Percentiles rank a stretch among this genome's conserved stretches.
phyloP scores from a whole-genome alignment of 164 flowering plant species.

The Tetracentron sinense region DNA sequence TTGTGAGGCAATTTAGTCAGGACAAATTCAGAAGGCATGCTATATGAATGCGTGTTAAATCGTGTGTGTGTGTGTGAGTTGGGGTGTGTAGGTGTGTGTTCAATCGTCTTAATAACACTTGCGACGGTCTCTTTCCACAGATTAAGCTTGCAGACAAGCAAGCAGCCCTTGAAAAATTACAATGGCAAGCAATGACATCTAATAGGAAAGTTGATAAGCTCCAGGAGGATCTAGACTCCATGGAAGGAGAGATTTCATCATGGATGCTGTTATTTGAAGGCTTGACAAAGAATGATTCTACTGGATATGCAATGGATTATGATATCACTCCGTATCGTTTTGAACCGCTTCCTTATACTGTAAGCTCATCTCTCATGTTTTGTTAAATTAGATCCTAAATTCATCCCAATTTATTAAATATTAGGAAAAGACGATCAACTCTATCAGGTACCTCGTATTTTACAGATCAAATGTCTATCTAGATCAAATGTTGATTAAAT shows the following conservation, averaged over 20 bases:
- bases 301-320: conserved; percentile 32
- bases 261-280: conserved; percentile 48
- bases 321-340: conserved; percentile 32
- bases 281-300: conserved; percentile 32
- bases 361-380: conserved; percentile 31
- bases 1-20: not conserved
- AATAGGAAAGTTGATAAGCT: conserved; percentile 58
- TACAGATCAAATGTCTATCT: too few species aligned
- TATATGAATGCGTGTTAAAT: too few species aligned
- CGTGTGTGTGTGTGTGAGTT: too few species aligned
- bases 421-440: too few species aligned
- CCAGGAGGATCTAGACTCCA: conserved; percentile 50
- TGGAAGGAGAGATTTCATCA: conserved; percentile 51
- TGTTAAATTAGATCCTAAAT: conserved; percentile 10
- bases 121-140: conserved; percentile 29
- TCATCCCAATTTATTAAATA: not conserved
- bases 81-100: not conserved
- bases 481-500: too few species aligned
- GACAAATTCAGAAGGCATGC: not conserved
- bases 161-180: conserved; percentile 79
- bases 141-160: conserved; percentile 89
- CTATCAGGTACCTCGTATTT: too few species aligned
- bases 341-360: conserved; percentile 38
- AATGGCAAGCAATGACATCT: conserved; percentile 82
- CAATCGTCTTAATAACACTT: not conserved